phyloP scores from a whole-genome alignment of 495 filamentous ascomycete genomes.

The Penicillium egyptiacum region DNA sequence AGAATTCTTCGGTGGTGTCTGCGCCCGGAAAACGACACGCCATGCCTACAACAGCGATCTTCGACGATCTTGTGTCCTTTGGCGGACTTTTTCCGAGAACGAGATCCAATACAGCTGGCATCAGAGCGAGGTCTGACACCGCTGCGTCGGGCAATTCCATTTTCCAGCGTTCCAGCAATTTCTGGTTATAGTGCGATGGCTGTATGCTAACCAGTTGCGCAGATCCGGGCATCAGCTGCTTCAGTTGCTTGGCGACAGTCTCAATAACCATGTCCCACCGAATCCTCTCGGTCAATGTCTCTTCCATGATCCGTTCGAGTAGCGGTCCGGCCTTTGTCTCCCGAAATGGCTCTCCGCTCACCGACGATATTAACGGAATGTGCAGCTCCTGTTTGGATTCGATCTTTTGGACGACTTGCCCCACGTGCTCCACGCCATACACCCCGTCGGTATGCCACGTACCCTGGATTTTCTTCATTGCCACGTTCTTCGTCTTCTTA shows the following conservation, averaged over 20 bases:
- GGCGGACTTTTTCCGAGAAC: background rate
- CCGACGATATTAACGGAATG: background rate
- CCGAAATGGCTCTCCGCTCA: background rate
- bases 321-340: background rate
- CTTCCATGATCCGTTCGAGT: background rate
- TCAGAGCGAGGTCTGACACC: background rate
- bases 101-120: conserved; percentile 1
- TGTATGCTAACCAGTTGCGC: background rate
- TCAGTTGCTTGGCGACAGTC: background rate
- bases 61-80: conserved; percentile 15
- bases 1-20: conserved; percentile 32
- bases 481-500: background rate
- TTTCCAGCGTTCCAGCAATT: background rate
- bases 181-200: conserved; percentile 1
- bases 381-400: conserved; percentile 1
- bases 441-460: background rate
- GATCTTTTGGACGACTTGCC: background rate
- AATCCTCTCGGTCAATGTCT: background rate
- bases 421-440: background rate
- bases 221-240: background rate
- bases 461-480: background rate
- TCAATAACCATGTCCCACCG: conserved; percentile 1
- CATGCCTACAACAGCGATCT: conserved; percentile 47
- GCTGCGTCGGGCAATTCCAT: background rate
- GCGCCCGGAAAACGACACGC: conserved; percentile 41